Conservation (phyloP, 2,329 filamentous ascomycete genomes). For the Didymella glomerata region DNA sequence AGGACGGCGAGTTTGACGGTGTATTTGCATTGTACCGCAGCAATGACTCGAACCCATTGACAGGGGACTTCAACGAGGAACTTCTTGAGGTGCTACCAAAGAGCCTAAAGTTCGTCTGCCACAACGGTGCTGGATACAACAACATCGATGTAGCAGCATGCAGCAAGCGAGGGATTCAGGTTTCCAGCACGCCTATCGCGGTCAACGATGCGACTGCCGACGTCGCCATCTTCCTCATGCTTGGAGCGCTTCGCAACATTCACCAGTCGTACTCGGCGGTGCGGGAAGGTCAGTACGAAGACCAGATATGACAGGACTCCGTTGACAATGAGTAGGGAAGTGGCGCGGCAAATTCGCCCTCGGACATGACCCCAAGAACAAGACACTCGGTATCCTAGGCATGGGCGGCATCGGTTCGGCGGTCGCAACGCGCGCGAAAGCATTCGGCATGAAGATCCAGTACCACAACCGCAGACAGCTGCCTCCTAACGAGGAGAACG, state of each 20-base stretch:
- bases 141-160: slow-evolving; percentile 66
- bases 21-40: slow-evolving; percentile 67
- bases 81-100: slow-evolving; percentile 54
- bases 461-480: slow-evolving; percentile 64
- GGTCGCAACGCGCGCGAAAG: slow-evolving; percentile 58
- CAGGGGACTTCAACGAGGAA: slow-evolving; percentile 58
- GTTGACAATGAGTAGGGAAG: slow-evolving; percentile 42
- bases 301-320: background rate
- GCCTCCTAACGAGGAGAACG: slow-evolving; percentile 52
- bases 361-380: slow-evolving; percentile 63
- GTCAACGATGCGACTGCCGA: slow-evolving; percentile 63
- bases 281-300: slow-evolving; percentile 47
- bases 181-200: slow-evolving; percentile 59
- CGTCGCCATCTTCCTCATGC: slow-evolving; percentile 60
- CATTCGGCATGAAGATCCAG: slow-evolving; percentile 66
- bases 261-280: slow-evolving; percentile 58
- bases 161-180: slow-evolving; percentile 55
- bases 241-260: slow-evolving; percentile 61
- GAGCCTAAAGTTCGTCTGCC: slow-evolving; percentile 56
- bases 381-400: slow-evolving; percentile 64
- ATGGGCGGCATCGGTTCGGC: slow-evolving; percentile 68
- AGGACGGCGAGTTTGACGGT: slow-evolving; percentile 63
- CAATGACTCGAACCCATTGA: slow-evolving; percentile 63
- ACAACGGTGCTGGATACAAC: slow-evolving; percentile 67
- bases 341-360: slow-evolving; percentile 59